These are phyloP conservation scores for Taphrina flavorubra DNA, from an alignment of 1,139 yeast species.

Conservation along the genomic window DNA sequence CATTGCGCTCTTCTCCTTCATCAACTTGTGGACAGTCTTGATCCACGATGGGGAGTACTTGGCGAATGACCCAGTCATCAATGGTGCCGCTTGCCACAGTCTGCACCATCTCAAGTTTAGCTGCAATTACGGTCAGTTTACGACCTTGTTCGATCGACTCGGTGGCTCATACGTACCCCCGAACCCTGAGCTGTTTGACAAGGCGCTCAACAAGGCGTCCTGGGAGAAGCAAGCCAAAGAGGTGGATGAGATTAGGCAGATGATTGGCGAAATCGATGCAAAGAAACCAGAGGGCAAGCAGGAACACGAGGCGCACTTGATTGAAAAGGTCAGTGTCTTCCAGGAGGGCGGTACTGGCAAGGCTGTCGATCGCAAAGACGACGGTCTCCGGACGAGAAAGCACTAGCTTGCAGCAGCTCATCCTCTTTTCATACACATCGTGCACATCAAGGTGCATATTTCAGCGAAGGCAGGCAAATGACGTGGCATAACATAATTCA, in stretches of 20 bases:
- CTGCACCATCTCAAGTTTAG: constrained; percentile 95
- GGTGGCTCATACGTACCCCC: constrained; percentile 94
- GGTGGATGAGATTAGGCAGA: constrained; percentile 79
- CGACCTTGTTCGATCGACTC: constrained; percentile 95
- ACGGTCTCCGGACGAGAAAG: background rate
- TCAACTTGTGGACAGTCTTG: constrained; percentile 97
- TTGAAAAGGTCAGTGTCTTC: constrained; percentile 38
- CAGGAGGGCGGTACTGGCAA: constrained; percentile 28
- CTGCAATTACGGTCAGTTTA: constrained; percentile 97
- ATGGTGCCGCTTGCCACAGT: constrained; percentile 98
- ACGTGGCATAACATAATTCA: no score
- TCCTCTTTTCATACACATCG: no score
- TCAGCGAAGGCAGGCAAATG: no score
- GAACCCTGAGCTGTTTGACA: constrained; percentile 81
- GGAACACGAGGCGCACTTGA: constrained; percentile 34
- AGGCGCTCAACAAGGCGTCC: constrained; percentile 61
- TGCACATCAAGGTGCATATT: no score
- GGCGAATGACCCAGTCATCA: constrained; percentile 89
- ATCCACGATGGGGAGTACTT: constrained; percentile 96
- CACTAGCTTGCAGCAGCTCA: background rate
- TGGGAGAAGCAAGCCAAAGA: constrained; percentile 76
- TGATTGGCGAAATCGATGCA: constrained; percentile 73
- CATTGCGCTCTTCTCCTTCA: constrained; percentile 79
- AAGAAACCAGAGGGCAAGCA: constrained; percentile 31
- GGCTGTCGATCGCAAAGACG: background rate